These are phyloP conservation scores for Lasiosphaeriaceae sp. DNA, from an alignment of 495 filamentous ascomycete genomes.

Conservation along the genomic window DNA sequence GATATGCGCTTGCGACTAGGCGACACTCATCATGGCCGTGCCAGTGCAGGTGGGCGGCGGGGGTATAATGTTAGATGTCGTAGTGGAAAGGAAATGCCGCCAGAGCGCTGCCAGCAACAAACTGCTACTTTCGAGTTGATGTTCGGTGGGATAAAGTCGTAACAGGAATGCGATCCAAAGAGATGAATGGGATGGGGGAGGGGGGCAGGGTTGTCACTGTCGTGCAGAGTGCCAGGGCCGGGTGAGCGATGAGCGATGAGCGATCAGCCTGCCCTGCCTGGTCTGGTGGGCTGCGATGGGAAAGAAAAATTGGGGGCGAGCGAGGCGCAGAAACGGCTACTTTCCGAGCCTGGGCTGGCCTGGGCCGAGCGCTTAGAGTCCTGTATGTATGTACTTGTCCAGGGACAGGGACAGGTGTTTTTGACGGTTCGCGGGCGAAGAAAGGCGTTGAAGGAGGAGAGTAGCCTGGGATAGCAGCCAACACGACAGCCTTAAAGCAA, in stretches of 20 bases:
- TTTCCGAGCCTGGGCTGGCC: slow-evolving; percentile 4
- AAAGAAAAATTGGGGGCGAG: slow-evolving; percentile 2
- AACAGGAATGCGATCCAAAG: slow-evolving; percentile 8
- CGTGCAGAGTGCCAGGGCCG: slow-evolving; percentile 8
- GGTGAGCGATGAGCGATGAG: no score
- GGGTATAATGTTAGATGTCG: not conserved
- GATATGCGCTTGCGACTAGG: slow-evolving; percentile 11
- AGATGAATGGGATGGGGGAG: slow-evolving; percentile 3
- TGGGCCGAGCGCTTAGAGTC: slow-evolving; percentile 6
- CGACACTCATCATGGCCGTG: slow-evolving; percentile 17
- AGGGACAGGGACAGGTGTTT: not conserved
- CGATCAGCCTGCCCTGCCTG: not conserved
- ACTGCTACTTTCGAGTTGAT: not conserved
- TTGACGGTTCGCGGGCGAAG: not conserved
- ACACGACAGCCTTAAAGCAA: not conserved
- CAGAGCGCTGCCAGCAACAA: not conserved
- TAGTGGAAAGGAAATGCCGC: not conserved
- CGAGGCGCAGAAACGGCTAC: slow-evolving; percentile 4
- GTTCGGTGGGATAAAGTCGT: slow-evolving; percentile 4
- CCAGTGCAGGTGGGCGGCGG: not conserved
- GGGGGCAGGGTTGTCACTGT: slow-evolving; percentile 9
- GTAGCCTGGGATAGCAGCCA: not conserved
- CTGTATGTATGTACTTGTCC: no score
- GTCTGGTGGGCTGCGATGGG: not conserved
- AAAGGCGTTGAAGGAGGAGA: not conserved